Conservation (phyloP, 2,329 filamentous ascomycete species). For the Clonostachys rosea region DNA sequence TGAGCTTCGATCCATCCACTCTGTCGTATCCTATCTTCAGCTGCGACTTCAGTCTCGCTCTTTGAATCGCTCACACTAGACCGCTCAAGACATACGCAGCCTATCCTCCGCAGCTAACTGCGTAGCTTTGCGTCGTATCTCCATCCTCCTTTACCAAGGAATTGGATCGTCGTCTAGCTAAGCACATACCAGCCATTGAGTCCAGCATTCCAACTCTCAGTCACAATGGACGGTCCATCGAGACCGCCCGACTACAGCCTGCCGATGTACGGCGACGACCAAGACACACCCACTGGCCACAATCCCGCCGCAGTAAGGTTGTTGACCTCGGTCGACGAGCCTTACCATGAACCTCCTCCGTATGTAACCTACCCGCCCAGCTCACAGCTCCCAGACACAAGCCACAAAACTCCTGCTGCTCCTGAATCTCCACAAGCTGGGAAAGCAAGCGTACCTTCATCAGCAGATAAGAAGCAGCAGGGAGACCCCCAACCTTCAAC, state of each 20-base stretch:
- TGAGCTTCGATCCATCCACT: too few relatives aligned
- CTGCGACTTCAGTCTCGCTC: too few relatives aligned
- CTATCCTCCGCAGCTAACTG: too few relatives aligned
- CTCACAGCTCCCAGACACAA: neutral
- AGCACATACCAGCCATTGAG: too few relatives aligned
- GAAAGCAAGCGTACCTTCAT: neutral
- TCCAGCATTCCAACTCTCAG: constrained; percentile 3
- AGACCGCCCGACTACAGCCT: constrained; percentile 54
- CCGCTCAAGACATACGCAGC: too few relatives aligned
- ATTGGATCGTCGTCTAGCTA: too few relatives aligned
- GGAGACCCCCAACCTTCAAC: too few relatives aligned
- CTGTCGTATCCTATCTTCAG: too few relatives aligned
- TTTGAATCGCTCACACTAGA: too few relatives aligned
- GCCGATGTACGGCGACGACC: constrained; percentile 40
- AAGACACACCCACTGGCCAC: constrained; percentile 39
- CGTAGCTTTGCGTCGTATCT: too few relatives aligned
- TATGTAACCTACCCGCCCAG: constrained; percentile 39
- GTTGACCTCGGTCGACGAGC: constrained; percentile 58
- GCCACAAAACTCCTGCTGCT: neutral
- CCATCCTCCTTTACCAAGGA: too few relatives aligned
- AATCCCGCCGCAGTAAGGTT: constrained; percentile 53
- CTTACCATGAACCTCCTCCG: constrained; percentile 38
- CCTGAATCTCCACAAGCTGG: neutral
- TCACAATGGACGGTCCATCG: constrained; percentile 43
- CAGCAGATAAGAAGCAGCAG: neutral